A percentile compares a stretch with the other conserved stretches of the same genome.
phyloP scores from a whole-genome alignment of 2,329 filamentous ascomycete species.

The Clonostachys solani region DNA sequence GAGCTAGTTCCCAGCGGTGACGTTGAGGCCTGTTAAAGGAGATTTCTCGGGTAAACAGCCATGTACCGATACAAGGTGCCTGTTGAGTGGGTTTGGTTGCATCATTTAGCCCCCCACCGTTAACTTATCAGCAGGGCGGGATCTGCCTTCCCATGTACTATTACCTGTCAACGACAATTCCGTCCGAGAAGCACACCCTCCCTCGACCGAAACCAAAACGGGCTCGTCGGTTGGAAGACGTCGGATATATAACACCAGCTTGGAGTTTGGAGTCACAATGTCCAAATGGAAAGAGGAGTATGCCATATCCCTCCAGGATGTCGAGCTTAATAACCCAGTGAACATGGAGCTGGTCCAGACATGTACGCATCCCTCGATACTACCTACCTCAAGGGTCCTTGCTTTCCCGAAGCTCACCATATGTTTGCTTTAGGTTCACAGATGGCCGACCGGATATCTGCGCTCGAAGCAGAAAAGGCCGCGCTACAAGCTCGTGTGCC shows the following conservation, averaged over 20 bases:
- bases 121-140: too few relatives aligned
- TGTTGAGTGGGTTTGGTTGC: not conserved
- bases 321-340: conserved; percentile 60
- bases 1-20: not conserved
- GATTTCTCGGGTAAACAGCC: conserved; percentile 2
- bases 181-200: too few relatives aligned
- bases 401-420: conserved; percentile 9
- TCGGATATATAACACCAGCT: too few relatives aligned
- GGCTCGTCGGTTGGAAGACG: too few relatives aligned
- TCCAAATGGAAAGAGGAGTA: conserved; percentile 81
- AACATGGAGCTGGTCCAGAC: conserved; percentile 69
- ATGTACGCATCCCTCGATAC: conserved; percentile 50
- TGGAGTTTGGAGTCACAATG: conserved; percentile 24
- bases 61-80: not conserved
- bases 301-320: conserved; percentile 67
- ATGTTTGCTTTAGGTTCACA: conserved; percentile 46
- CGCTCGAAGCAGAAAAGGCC: conserved; percentile 55
- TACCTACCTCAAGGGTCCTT: conserved; percentile 5
- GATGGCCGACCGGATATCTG: conserved; percentile 63
- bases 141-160: too few relatives aligned
- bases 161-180: too few relatives aligned
- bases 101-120: too few relatives aligned
- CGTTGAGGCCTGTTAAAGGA: not conserved
- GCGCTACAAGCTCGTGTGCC: conserved; percentile 23
- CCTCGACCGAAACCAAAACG: too few relatives aligned